phyloP scores from a whole-genome alignment of 106 monocot genomes.

The Apostasia ramifera region DNA sequence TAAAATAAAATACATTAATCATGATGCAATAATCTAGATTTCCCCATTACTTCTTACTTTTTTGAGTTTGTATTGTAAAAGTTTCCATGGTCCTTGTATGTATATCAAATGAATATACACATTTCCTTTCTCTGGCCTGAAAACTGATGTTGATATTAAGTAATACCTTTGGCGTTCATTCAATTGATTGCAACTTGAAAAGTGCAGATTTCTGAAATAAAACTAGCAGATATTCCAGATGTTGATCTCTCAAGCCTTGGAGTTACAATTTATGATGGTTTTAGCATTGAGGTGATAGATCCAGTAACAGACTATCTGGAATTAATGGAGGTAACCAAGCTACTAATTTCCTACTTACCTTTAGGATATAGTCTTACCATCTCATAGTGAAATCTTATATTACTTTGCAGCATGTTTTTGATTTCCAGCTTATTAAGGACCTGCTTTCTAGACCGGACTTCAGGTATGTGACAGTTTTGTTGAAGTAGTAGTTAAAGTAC shows the following conservation, averaged over 20 bases:
- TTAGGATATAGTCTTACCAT: not conserved
- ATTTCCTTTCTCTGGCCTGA: not conserved
- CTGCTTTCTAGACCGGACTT: slow-evolving; percentile 79
- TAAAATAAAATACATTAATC: no score
- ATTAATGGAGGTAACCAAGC: slow-evolving; percentile 81
- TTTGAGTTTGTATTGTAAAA: no score
- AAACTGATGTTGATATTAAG: not conserved
- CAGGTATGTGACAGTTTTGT: slow-evolving; percentile 38
- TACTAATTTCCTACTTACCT: not conserved
- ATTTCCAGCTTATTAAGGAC: slow-evolving; percentile 82
- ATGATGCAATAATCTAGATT: no score
- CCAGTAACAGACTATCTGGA: slow-evolving; percentile 94
- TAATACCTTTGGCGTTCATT: not conserved
- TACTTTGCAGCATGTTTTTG: slow-evolving; percentile 75
- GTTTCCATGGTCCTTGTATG: no score
- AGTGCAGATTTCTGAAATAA: slow-evolving; percentile 89
- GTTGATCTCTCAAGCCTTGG: slow-evolving; percentile 65
- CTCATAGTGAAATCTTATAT: slow-evolving; percentile 1
- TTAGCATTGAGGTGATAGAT: slow-evolving; percentile 82
- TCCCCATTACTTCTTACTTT: no score
- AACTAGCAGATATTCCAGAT: slow-evolving; percentile 81
- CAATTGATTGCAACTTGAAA: not conserved
- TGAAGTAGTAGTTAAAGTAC: no score
- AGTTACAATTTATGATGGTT: slow-evolving; percentile 54
- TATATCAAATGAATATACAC: no score